These are phyloP conservation scores for Digitaria exilis DNA, from an alignment of 202 grass and related monocot genomes.

Conservation along the genomic window DNA sequence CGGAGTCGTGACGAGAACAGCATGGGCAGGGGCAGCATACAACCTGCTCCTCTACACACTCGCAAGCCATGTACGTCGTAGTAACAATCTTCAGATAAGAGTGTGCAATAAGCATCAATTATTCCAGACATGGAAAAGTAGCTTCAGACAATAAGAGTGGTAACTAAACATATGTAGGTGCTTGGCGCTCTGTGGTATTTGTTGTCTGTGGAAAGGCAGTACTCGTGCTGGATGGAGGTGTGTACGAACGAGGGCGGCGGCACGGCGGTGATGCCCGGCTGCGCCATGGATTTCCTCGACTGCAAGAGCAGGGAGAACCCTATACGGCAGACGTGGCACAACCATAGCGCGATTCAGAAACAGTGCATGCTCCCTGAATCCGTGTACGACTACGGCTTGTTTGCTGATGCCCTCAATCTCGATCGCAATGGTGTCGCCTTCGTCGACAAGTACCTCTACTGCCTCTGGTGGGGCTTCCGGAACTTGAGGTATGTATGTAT, in stretches of 20 bases:
- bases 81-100: too few relatives aligned
- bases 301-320: constrained; percentile 37
- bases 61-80: constrained; percentile 83
- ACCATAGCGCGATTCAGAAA: constrained; percentile 26
- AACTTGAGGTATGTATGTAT: too few relatives aligned
- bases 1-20: constrained; percentile 80
- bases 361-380: constrained; percentile 38
- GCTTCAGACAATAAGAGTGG: too few relatives aligned
- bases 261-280: neutral
- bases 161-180: constrained; percentile 38
- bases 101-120: too few relatives aligned
- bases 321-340: constrained; percentile 46
- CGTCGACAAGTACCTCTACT: constrained; percentile 86
- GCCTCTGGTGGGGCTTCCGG: constrained; percentile 93
- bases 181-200: constrained; percentile 93
- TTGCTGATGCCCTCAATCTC: constrained; percentile 61
- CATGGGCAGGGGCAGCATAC: constrained; percentile 82
- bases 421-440: constrained; percentile 51
- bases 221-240: constrained; percentile 70
- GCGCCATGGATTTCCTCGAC: constrained; percentile 59
- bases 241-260: constrained; percentile 51
- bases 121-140: too few relatives aligned
- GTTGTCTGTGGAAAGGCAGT: constrained; percentile 85
- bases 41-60: constrained; percentile 93
- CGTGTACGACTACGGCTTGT: constrained; percentile 69